Evolutionary conservation across 306 rosid species (phyloP).

Genomic region (Vigna angularis): DNA sequence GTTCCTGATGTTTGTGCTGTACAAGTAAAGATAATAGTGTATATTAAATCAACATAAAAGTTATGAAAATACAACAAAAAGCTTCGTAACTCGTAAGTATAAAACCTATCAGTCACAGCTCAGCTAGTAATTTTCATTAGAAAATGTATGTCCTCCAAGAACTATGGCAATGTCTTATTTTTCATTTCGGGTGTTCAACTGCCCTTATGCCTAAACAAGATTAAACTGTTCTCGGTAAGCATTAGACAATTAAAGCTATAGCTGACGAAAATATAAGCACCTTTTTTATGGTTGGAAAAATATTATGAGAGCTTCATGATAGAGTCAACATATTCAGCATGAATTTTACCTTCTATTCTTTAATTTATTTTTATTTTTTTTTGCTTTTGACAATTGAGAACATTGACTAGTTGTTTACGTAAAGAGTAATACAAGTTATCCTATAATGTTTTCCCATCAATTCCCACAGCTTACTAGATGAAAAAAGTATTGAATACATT

Average conservation of each 20-base stretch:
- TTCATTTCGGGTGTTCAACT: too few relatives aligned
- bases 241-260: constrained; percentile 7
- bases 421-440: neutral
- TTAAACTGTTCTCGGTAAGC: neutral
- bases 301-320: constrained; percentile 1
- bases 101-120: constrained; percentile 24
- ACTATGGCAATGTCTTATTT: neutral
- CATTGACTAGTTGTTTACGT: constrained; percentile 20
- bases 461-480: neutral
- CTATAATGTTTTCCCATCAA: neutral
- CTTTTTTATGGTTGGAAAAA: constrained; percentile 20
- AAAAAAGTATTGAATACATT: neutral
- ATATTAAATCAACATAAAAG: constrained; percentile 29
- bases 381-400: constrained; percentile 21
- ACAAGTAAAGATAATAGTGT: neutral
- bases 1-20: constrained; percentile 95
- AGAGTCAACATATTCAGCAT: constrained; percentile 18
- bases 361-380: neutral
- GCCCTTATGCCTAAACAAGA: neutral
- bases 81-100: neutral
- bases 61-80: constrained; percentile 16
- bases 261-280: constrained; percentile 5
- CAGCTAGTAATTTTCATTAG: neutral
- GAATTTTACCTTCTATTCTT: constrained; percentile 11
- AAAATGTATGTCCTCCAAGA: constrained; percentile 25